Percentiles rank a stretch among this genome's conserved stretches.
phyloP scores from a whole-genome alignment of 2,329 filamentous ascomycete genomes.

The Trichoderma koningii region DNA sequence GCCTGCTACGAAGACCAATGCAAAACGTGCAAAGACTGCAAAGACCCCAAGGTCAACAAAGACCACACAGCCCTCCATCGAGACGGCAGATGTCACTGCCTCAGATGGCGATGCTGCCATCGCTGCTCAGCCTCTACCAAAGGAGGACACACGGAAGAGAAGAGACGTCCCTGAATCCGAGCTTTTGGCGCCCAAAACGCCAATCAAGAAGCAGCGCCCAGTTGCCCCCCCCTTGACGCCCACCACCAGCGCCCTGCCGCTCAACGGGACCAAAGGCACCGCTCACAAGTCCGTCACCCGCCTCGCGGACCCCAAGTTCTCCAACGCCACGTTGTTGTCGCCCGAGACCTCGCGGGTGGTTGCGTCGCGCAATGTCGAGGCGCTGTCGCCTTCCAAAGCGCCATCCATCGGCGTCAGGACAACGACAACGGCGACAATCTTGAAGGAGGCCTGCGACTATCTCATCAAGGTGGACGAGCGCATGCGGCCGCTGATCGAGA shows the following conservation, averaged over 20 bases:
- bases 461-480: conserved; percentile 72
- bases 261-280: conserved; percentile 41
- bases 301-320: conserved; percentile 63
- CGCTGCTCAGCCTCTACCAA: not conserved
- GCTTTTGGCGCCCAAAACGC: conserved; percentile 35
- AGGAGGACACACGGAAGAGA: conserved; percentile 40
- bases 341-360: conserved; percentile 68
- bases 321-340: conserved; percentile 72
- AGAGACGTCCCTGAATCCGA: conserved; percentile 35
- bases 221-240: conserved; percentile 47
- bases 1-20: not conserved
- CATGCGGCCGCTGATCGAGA: conserved; percentile 70
- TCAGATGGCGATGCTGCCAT: too few relatives aligned
- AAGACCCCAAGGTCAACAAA: conserved; percentile 35
- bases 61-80: conserved; percentile 26
- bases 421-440: conserved; percentile 69
- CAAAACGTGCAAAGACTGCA: conserved; percentile 40
- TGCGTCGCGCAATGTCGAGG: conserved; percentile 50
- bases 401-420: conserved; percentile 24
- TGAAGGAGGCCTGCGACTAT: conserved; percentile 74
- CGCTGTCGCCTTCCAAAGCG: conserved; percentile 50
- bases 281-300: conserved; percentile 50
- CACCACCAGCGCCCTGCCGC: conserved; percentile 48
- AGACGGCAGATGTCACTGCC: too few relatives aligned
- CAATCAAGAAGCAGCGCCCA: conserved; percentile 38